Base-by-base conservation (phyloP, 2,329 filamentous ascomycete species). In the Rhytidhysteron rufulum region DNA sequence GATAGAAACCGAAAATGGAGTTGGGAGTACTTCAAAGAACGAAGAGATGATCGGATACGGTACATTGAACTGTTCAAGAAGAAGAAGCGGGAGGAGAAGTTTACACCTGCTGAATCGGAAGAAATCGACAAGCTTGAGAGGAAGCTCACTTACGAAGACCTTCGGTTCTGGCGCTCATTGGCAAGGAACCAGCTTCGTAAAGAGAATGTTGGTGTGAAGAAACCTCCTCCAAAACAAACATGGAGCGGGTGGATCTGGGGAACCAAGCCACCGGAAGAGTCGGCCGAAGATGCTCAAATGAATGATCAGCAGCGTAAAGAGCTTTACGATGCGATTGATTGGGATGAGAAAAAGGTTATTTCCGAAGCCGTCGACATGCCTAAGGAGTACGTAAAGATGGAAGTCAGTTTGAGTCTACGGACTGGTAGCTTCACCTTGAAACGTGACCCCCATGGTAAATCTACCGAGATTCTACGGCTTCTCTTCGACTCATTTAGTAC, bases 51-150 rank as follows among this genome's bases (percentile, higher is more conserved):
- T 55, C 86, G 93, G 34, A 79, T 80, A 45, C 80, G 81, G 33
- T 99, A 98, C 62, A 96, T 97, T 45, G 82, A 88, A 44, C 71
- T 98, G 1, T 99, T 97, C 78, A 98, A 97, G 67, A 96, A 95
- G 70, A 87, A 83, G 65, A 83, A 80, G 53, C 81, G 82, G 45
- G 85, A 86, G 44, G 78, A 83, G 51, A 72, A 72, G 40, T 69
- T 96, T 9, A 76, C 81, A 0, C 63, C 82, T 0, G 73, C 83
- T 6, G 93, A 98, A 51, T 74, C 66, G 2, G 81, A 84, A 32
- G 86, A 90, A 29, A 61, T 96, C 2, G 79, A 83, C 31, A 75
- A 75, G 35, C 75, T 99, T 2, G 93, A 99, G 62, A 81, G 79
- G 72, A 96, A 96, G 61, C 75, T 95, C 2, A 82, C 78, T 24